phyloP scores from a whole-genome alignment of 2,329 filamentous ascomycete species.

The Biscogniauxia sp. region DNA sequence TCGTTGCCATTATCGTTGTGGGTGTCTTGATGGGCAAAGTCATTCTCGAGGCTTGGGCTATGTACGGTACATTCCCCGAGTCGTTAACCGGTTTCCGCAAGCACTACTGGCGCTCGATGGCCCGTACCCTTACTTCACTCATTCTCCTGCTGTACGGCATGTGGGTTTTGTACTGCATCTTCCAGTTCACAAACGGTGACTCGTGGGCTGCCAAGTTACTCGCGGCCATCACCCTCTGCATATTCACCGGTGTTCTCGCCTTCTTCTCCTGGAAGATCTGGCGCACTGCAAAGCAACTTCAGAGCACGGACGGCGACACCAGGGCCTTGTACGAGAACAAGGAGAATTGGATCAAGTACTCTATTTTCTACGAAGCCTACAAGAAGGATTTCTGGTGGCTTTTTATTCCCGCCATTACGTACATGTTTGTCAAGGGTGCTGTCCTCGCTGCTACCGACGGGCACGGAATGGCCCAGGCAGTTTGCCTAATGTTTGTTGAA shows the following conservation, averaged over 20 bases:
- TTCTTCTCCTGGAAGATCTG: conserved; percentile 88
- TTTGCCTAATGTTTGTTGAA: conserved; percentile 79
- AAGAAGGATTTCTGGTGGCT: conserved; percentile 96
- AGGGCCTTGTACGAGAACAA: conserved; percentile 81
- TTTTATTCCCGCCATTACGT: conserved; percentile 84
- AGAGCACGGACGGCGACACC: conserved; percentile 70
- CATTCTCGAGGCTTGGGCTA: conserved; percentile 83
- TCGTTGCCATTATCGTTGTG: conserved; percentile 79
- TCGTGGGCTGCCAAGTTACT: conserved; percentile 89
- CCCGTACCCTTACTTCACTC: conserved; percentile 82
- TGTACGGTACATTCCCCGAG: conserved; percentile 85
- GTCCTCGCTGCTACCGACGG: conserved; percentile 83
- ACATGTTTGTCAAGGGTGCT: conserved; percentile 86
- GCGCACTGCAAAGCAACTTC: conserved; percentile 69
- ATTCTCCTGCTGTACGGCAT: conserved; percentile 90
- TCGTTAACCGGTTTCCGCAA: conserved; percentile 81
- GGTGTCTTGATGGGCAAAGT: conserved; percentile 88
- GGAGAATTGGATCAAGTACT: conserved; percentile 91
- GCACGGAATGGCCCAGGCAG: conserved; percentile 77
- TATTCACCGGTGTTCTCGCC: conserved; percentile 78
- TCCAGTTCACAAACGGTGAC: conserved; percentile 90
- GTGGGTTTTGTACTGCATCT: conserved; percentile 94
- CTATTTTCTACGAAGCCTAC: conserved; percentile 95
- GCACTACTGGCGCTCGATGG: conserved; percentile 93
- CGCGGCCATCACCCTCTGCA: conserved; percentile 73